Conservation (phyloP, 441 rosid genomes). For the Eruca vesicaria region DNA sequence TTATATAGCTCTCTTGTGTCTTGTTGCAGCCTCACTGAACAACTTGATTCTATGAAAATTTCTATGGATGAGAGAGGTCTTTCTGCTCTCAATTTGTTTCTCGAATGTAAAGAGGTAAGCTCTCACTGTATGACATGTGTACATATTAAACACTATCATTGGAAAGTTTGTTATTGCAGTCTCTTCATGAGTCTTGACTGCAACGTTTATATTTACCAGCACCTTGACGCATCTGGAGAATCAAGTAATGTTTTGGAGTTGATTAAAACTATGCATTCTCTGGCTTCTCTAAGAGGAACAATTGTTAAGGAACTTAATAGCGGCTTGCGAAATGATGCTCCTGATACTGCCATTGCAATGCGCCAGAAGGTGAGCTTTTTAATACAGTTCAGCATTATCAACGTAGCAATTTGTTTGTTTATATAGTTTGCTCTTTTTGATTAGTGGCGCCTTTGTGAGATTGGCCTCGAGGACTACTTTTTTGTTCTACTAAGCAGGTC, state of each 20-base stretch:
- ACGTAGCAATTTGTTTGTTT: conserved; percentile 10
- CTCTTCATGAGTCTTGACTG: conserved; percentile 19
- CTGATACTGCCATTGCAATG: conserved; percentile 93
- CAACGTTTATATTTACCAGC: conserved; percentile 41
- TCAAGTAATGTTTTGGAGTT: conserved; percentile 47
- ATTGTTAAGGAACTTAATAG: conserved; percentile 83
- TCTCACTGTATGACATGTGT: neutral
- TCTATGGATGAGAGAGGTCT: conserved; percentile 70
- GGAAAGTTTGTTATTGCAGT: neutral
- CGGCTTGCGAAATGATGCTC: conserved; percentile 93
- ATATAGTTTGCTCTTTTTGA: conserved; percentile 22
- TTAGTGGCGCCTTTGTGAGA: conserved; percentile 99
- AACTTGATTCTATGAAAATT: conserved; percentile 78
- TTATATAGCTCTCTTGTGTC: neutral
- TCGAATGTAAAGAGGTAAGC: conserved; percentile 74
- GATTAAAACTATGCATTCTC: conserved; percentile 67
- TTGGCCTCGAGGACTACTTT: conserved; percentile 93
- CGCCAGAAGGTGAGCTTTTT: conserved; percentile 77
- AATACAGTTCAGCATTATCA: conserved; percentile 6
- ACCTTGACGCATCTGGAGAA: conserved; percentile 57
- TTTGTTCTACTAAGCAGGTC: conserved; percentile 98
- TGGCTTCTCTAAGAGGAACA: conserved; percentile 63
- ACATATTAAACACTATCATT: neutral
- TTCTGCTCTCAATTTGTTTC: conserved; percentile 63
- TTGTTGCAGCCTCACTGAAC: conserved; percentile 84